Conservation (phyloP, 495 filamentous ascomycete species). For the Aspergillus bertholletiae region DNA sequence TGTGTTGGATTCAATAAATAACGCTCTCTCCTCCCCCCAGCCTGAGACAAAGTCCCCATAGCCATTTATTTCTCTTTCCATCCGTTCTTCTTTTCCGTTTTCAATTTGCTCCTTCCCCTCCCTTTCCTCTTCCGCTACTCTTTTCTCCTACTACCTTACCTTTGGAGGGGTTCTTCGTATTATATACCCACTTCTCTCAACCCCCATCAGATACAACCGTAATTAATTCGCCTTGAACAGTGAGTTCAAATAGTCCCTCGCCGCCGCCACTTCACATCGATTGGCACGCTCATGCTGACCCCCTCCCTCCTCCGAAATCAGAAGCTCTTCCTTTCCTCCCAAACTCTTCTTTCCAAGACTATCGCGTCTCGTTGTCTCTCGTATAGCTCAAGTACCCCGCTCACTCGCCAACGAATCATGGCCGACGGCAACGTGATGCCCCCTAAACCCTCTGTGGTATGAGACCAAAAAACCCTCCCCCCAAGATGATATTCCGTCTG, state of each 20-base stretch:
- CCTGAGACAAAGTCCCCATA: neutral
- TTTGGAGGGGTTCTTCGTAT: neutral
- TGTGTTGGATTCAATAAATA: slow-evolving; percentile 10
- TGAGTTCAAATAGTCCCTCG: slow-evolving; percentile 13
- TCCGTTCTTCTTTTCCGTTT: slow-evolving; percentile 1
- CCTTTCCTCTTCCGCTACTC: neutral
- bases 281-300: neutral
- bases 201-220: slow-evolving; percentile 1
- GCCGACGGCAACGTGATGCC: slow-evolving; percentile 55
- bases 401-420: slow-evolving; percentile 45
- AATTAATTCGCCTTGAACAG: slow-evolving; percentile 4
- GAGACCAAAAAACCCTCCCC: neutral
- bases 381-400: neutral
- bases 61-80: slow-evolving; percentile 2
- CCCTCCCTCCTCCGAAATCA: neutral
- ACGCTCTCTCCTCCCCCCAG: slow-evolving; percentile 1
- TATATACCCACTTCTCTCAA: neutral
- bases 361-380: neutral
- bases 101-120: neutral
- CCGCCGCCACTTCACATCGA: neutral
- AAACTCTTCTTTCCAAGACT: neutral
- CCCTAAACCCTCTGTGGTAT: slow-evolving; percentile 65
- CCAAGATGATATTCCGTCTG: neutral
- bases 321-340: neutral
- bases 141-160: neutral